Conservation (phyloP, 176 grass and related monocot species). For the Zoysia japonica region DNA sequence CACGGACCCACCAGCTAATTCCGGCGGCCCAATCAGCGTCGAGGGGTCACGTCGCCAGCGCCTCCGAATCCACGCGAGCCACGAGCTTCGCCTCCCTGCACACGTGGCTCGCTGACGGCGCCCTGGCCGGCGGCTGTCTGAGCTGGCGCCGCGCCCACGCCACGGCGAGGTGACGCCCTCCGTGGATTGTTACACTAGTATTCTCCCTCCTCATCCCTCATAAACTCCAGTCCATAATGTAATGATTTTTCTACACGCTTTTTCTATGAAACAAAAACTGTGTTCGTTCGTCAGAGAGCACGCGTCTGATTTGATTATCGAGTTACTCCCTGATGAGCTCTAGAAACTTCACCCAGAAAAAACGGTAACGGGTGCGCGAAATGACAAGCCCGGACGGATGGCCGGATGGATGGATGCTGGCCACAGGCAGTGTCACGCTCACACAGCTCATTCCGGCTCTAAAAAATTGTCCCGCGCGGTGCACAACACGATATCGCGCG, state of each 20-base stretch:
- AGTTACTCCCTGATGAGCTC: neutral
- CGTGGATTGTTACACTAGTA: neutral
- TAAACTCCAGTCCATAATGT: neutral
- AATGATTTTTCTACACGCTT: neutral
- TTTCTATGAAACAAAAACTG: neutral
- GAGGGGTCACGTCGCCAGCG: slow-evolving; percentile 30
- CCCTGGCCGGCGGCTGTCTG: slow-evolving; percentile 27
- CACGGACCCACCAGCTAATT: neutral
- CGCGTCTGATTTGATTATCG: neutral
- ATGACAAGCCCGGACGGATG: neutral
- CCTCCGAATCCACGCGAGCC: slow-evolving; percentile 45
- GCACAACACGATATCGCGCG: slow-evolving; percentile 25
- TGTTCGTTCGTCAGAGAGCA: no score
- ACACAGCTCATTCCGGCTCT: slow-evolving; percentile 20
- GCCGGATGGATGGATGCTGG: neutral
- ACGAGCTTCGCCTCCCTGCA: slow-evolving; percentile 12
- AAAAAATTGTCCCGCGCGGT: neutral
- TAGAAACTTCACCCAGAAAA: slow-evolving; percentile 14
- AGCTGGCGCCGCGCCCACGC: slow-evolving; percentile 27
- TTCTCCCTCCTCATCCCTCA: neutral
- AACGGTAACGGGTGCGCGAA: neutral
- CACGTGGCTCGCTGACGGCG: slow-evolving; percentile 35
- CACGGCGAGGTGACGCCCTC: neutral
- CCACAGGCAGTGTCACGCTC: neutral
- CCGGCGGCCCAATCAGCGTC: slow-evolving; percentile 22